Percentiles rank a stretch among this genome's conserved stretches.
These are phyloP conservation scores for Cenchrus americanus DNA, from an alignment of 176 grass and related monocot species.

Conservation along the genomic window DNA sequence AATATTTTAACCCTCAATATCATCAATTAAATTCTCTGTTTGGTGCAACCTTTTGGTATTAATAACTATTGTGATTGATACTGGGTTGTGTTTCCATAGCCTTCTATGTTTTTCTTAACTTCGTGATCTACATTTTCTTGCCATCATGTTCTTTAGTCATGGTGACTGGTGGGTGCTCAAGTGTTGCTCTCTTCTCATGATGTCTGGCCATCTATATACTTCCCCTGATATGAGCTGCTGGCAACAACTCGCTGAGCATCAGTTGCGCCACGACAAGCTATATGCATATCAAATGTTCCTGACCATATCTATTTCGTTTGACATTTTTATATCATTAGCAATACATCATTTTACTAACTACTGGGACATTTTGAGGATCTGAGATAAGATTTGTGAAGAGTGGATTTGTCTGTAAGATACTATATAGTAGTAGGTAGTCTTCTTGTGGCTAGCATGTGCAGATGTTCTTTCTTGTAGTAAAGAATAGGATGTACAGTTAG, in stretches of 20 bases:
- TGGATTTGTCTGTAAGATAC: slow-evolving; percentile 22
- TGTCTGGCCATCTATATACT: neutral
- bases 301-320: neutral
- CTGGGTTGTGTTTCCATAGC: neutral
- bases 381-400: slow-evolving; percentile 37
- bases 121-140: neutral
- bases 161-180: neutral
- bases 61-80: neutral
- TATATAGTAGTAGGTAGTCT: slow-evolving; percentile 50
- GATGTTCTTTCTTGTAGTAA: slow-evolving; percentile 50
- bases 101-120: neutral
- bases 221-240: slow-evolving; percentile 15
- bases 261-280: neutral
- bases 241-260: neutral
- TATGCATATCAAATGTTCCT: slow-evolving; percentile 2
- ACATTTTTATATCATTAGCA: neutral
- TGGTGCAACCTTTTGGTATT: neutral
- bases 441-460: slow-evolving; percentile 57
- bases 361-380: slow-evolving; percentile 11
- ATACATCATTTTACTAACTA: neutral
- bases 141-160: neutral
- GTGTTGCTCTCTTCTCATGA: slow-evolving; percentile 7
- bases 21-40: neutral
- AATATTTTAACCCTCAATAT: neutral
- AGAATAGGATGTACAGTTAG: slow-evolving; percentile 45